phyloP scores from a whole-genome alignment of 352 stramenopile species.

The Thalassiosira hispida region DNA sequence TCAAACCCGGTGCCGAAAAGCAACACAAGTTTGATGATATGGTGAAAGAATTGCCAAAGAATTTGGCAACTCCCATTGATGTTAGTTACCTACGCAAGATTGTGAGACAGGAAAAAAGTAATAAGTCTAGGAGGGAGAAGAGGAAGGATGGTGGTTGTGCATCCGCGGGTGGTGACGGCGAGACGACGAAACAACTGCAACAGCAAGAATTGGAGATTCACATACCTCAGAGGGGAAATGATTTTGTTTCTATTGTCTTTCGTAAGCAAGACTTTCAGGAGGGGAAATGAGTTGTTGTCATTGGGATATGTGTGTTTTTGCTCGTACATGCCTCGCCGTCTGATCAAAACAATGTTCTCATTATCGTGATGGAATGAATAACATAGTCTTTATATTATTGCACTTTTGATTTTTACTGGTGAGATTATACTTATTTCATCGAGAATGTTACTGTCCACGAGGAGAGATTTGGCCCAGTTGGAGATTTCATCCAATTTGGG shows the following conservation, averaged over 20 bases:
- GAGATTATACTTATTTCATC: no score
- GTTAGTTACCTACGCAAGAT: slow-evolving; percentile 66
- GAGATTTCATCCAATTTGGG: no score
- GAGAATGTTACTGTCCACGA: no score
- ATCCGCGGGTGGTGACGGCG: not conserved
- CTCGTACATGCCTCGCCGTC: not conserved
- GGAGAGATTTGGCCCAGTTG: no score
- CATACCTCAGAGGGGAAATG: slow-evolving; percentile 35
- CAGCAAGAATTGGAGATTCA: slow-evolving; percentile 19
- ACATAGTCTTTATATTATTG: not conserved
- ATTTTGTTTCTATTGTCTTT: slow-evolving; percentile 43
- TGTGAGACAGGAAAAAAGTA: slow-evolving; percentile 65
- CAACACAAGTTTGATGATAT: slow-evolving; percentile 81
- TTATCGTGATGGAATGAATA: no score
- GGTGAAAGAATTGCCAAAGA: slow-evolving; percentile 66
- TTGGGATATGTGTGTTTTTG: no score
- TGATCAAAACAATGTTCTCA: no score
- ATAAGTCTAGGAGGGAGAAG: slow-evolving; percentile 65
- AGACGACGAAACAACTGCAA: not conserved
- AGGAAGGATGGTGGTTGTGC: slow-evolving; percentile 20
- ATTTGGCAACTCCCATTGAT: slow-evolving; percentile 73
- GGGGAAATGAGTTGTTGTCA: not conserved
- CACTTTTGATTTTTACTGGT: no score
- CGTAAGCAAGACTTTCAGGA: slow-evolving; percentile 37
- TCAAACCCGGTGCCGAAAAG: slow-evolving; percentile 60